These are phyloP conservation scores for Trifolium repens DNA, from an alignment of 306 rosid species.

Conservation along the genomic window DNA sequence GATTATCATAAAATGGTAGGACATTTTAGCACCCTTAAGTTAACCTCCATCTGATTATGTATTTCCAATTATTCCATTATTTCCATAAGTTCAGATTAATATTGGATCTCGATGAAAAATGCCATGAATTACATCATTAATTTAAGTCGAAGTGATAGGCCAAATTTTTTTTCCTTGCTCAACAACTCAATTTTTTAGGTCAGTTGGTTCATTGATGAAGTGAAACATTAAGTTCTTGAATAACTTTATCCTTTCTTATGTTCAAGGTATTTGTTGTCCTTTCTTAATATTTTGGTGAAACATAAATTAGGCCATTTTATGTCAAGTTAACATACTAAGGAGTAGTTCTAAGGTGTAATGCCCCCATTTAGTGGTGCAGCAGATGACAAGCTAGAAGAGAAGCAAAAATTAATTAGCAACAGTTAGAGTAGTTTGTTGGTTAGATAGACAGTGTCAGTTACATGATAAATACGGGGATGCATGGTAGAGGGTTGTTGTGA, in stretches of 20 bases:
- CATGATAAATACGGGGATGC: neutral
- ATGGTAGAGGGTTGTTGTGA: constrained; percentile 1
- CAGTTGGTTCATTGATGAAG: constrained; percentile 10
- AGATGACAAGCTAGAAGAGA: constrained; percentile 5
- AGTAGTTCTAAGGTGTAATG: constrained; percentile 14
- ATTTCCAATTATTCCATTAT: constrained; percentile 7
- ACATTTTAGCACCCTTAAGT: constrained; percentile 12
- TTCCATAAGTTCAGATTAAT: constrained; percentile 4
- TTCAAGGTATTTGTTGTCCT: constrained; percentile 5
- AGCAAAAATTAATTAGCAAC: neutral
- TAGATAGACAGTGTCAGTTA: neutral
- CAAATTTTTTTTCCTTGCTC: constrained; percentile 19
- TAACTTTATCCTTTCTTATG: neutral
- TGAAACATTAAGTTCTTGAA: constrained; percentile 12
- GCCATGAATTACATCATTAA: constrained; percentile 8
- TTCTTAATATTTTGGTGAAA: constrained; percentile 29
- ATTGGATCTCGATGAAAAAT: constrained; percentile 4
- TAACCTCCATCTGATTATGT: neutral
- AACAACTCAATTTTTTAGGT: constrained; percentile 12
- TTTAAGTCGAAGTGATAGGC: neutral
- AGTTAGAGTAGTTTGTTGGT: neutral
- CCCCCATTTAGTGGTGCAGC: constrained; percentile 8
- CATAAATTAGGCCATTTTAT: neutral
- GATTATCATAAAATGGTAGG: constrained; percentile 22
- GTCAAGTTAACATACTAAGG: constrained; percentile 12